phyloP scores from a whole-genome alignment of 306 rosid species.

The Trifolium dubium region DNA sequence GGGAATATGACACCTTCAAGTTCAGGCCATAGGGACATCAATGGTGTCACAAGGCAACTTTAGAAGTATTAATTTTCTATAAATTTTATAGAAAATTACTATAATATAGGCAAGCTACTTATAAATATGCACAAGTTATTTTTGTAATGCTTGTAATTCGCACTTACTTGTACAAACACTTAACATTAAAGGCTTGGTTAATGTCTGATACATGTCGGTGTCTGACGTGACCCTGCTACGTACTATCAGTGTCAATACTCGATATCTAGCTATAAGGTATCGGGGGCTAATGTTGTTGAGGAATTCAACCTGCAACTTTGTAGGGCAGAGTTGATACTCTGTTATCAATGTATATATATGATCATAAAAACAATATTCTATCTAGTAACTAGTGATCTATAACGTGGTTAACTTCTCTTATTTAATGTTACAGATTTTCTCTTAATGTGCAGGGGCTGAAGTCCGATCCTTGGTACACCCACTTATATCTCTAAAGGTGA shows the following conservation, averaged over 20 bases:
- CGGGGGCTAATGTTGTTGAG: neutral
- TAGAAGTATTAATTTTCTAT: constrained; percentile 5
- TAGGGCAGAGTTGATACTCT: neutral
- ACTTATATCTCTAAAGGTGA: too few relatives aligned
- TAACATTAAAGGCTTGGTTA: too few relatives aligned
- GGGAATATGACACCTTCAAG: constrained; percentile 54
- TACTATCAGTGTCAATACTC: too few relatives aligned
- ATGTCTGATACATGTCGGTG: too few relatives aligned
- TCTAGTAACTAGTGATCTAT: neutral
- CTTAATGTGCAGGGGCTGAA: too few relatives aligned
- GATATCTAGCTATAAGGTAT: neutral
- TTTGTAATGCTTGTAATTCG: constrained; percentile 4
- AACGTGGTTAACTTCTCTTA: too few relatives aligned
- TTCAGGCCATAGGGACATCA: constrained; percentile 27
- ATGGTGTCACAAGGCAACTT: constrained; percentile 29
- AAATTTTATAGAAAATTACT: constrained; percentile 9
- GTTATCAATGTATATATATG: neutral
- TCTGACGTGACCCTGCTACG: too few relatives aligned
- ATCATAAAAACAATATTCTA: neutral
- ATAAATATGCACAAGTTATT: neutral
- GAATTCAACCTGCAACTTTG: neutral
- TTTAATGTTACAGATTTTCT: too few relatives aligned
- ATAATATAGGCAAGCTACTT: constrained; percentile 8
- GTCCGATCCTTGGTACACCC: too few relatives aligned
- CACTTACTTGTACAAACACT: neutral